These are phyloP conservation scores for Corynascus novoguineensis DNA, from an alignment of 495 filamentous ascomycete genomes.

Conservation along the genomic window DNA sequence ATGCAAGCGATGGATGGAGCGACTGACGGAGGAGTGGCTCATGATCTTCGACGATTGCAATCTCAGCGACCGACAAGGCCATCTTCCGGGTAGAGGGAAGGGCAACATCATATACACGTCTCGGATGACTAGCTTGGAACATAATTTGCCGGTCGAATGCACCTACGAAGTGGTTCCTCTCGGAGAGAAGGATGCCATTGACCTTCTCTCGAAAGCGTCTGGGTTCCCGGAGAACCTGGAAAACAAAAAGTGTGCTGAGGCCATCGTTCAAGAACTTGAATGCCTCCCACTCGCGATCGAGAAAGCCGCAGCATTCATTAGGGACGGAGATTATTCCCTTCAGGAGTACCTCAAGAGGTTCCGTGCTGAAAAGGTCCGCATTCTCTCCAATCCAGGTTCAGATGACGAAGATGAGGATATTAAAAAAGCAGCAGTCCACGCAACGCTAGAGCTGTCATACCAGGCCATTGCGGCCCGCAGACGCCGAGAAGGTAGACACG, in stretches of 20 bases:
- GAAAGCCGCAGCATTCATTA: constrained; percentile 18
- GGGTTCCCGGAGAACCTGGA: not conserved
- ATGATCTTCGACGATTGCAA: constrained; percentile 22
- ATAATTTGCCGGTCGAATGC: not conserved
- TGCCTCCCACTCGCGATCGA: constrained; percentile 23
- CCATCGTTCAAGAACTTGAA: constrained; percentile 15
- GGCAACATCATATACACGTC: constrained; percentile 25
- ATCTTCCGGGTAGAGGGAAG: not conserved
- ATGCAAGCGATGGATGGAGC: constrained; percentile 11
- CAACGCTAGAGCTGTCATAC: constrained; percentile 20
- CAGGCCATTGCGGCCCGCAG: not conserved
- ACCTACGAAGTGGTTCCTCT: constrained; percentile 9
- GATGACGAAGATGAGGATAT: not conserved
- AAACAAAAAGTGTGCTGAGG: not conserved
- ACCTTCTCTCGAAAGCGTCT: constrained; percentile 18
- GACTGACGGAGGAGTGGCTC: constrained; percentile 19
- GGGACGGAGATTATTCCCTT: not conserved
- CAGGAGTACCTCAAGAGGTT: constrained; percentile 10
- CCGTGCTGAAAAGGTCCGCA: not conserved
- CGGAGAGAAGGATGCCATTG: constrained; percentile 12
- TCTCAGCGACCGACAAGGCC: not conserved
- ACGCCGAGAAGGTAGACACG: not conserved
- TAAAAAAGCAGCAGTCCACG: constrained; percentile 14
- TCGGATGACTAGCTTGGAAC: not conserved
- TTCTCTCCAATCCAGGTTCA: constrained; percentile 7